Evolutionary conservation across 306 rosid genomes (phyloP).

Genomic region (Delonix regia): DNA sequence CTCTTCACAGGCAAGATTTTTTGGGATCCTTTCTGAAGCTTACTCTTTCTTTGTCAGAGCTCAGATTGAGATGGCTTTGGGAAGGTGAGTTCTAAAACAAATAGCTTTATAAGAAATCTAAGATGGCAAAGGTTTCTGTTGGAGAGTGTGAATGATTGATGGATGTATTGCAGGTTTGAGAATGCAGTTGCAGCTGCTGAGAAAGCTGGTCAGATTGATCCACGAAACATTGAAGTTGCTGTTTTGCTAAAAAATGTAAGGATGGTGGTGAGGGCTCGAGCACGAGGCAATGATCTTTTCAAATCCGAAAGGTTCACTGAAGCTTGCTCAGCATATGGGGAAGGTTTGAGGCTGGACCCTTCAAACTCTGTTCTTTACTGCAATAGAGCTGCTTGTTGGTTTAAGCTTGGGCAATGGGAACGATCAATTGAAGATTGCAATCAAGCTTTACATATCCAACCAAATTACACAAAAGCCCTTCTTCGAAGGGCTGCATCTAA

Average conservation of each 20-base stretch:
- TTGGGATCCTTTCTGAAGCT: conserved; percentile 74
- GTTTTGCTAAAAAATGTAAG: conserved; percentile 63
- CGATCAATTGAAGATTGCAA: conserved; percentile 79
- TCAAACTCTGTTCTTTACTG: conserved; percentile 80
- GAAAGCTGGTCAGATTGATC: conserved; percentile 71
- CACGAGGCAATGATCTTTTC: conserved; percentile 81
- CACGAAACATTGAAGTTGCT: conserved; percentile 67
- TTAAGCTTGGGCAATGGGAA: conserved; percentile 87
- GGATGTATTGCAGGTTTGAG: conserved; percentile 88
- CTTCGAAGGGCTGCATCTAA: conserved; percentile 83
- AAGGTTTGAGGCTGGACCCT: conserved; percentile 73
- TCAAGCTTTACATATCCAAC: conserved; percentile 69
- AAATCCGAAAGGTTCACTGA: conserved; percentile 83
- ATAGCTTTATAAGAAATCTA: conserved; percentile 43
- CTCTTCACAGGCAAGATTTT: conserved; percentile 47
- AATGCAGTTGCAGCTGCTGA: conserved; percentile 80
- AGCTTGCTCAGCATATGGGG: conserved; percentile 78
- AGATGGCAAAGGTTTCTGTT: conserved; percentile 39
- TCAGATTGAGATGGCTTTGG: conserved; percentile 75
- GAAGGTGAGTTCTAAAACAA: conserved; percentile 64
- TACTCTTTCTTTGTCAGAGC: conserved; percentile 62
- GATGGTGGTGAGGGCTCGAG: conserved; percentile 73
- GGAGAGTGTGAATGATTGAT: conserved; percentile 63
- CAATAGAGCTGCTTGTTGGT: conserved; percentile 89
- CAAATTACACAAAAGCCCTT: conserved; percentile 77